These are phyloP conservation scores for Schwanniomyces occidentalis DNA, from an alignment of 805 yeast genomes.

Conservation along the genomic window DNA sequence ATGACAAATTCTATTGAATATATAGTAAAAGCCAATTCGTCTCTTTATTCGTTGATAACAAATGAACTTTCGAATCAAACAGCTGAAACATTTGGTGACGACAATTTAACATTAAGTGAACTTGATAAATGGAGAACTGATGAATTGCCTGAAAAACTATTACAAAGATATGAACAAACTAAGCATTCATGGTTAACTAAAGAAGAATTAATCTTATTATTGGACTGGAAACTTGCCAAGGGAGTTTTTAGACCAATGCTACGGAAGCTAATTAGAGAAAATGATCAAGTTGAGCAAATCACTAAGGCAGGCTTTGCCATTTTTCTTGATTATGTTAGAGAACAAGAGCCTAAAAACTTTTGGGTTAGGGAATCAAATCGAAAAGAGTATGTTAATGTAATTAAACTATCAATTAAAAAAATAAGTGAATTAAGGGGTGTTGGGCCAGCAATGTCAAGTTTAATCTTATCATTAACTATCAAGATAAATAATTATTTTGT, in stretches of 20 bases:
- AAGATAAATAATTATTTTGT: constrained; percentile 19
- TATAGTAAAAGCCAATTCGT: constrained; percentile 17
- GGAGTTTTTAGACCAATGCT: constrained; percentile 48
- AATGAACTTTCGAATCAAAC: constrained; percentile 26
- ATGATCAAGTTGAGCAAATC: constrained; percentile 28
- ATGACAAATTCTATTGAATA: constrained; percentile 3
- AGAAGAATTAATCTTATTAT: constrained; percentile 38
- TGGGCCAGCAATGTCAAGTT: constrained; percentile 53
- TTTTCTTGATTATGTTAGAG: constrained; percentile 11
- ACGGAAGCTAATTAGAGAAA: constrained; percentile 41
- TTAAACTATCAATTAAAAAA: constrained; percentile 27
- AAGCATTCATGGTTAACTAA: constrained; percentile 31
- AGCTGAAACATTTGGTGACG: constrained; percentile 23
- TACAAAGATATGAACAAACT: constrained; percentile 19
- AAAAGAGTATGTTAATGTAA: constrained; percentile 15
- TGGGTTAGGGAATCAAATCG: constrained; percentile 5
- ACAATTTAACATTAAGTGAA: constrained; percentile 27
- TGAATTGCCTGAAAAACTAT: constrained; percentile 28
- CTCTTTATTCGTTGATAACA: constrained; percentile 28
- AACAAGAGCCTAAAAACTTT: constrained; percentile 1
- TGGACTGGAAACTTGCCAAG: constrained; percentile 51
- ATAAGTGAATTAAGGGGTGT: constrained; percentile 44
- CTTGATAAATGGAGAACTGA: constrained; percentile 39
- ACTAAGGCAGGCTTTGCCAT: constrained; percentile 28
- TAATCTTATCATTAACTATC: constrained; percentile 36